Conservation (phyloP, 1,139 yeast genomes). For the Blastobotrys serpentis region DNA sequence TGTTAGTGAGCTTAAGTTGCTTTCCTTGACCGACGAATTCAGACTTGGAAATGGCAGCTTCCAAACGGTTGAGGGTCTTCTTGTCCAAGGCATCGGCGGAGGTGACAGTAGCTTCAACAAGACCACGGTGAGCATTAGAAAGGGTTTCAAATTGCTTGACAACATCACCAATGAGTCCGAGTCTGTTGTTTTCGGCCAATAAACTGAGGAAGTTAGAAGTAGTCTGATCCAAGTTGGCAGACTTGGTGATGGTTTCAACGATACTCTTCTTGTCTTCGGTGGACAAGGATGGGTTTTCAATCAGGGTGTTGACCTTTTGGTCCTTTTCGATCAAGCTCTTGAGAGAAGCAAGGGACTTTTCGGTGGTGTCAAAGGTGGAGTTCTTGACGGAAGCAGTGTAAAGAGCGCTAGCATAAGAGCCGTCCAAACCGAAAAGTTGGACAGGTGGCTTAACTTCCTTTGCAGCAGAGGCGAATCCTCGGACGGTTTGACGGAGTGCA, state of each 20-base stretch:
- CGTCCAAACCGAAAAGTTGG: conserved; percentile 92
- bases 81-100: conserved; percentile 83
- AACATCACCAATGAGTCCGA: conserved; percentile 64
- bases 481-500: conserved; percentile 19
- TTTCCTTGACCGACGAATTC: conserved; percentile 81
- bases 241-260: conserved; percentile 56
- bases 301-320: conserved; percentile 57
- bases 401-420: conserved; percentile 94
- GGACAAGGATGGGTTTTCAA: conserved; percentile 83
- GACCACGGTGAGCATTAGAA: conserved; percentile 86
- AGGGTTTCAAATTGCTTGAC: conserved; percentile 71
- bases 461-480: conserved; percentile 38
- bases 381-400: conserved; percentile 89
- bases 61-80: conserved; percentile 75
- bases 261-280: conserved; percentile 70
- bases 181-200: conserved; percentile 93
- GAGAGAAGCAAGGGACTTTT: conserved; percentile 62
- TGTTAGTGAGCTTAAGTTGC: conserved; percentile 79
- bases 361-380: conserved; percentile 71
- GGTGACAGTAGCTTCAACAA: conserved; percentile 91
- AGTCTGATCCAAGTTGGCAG: conserved; percentile 64
- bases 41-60: conserved; percentile 74
- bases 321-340: conserved; percentile 60
- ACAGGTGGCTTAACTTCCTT: conserved; percentile 74
- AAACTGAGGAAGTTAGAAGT: conserved; percentile 79